Percentiles rank a stretch among this genome's conserved stretches.
Evolutionary conservation across 768 basidiomycete genomes (phyloP).

Genomic region (Calvatia gigantea): DNA sequence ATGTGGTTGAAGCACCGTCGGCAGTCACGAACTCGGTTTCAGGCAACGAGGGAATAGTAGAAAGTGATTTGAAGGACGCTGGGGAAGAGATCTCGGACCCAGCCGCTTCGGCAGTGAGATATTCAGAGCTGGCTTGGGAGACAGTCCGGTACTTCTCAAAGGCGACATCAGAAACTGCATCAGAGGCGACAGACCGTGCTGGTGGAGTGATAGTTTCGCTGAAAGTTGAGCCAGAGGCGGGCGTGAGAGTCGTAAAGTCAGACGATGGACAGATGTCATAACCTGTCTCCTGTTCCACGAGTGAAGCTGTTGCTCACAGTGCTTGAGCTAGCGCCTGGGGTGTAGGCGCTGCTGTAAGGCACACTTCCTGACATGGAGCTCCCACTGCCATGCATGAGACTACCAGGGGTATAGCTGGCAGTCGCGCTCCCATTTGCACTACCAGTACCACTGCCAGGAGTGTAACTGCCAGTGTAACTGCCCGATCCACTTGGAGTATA

Average conservation of each 20-base stretch:
- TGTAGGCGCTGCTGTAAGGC: constrained; percentile 3
- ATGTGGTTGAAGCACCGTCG: constrained; percentile 27
- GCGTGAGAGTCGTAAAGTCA: constrained; percentile 39
- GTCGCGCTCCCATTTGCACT: constrained; percentile 16
- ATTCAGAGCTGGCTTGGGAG: constrained; percentile 51
- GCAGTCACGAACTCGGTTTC: constrained; percentile 43
- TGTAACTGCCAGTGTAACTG: constrained; percentile 2
- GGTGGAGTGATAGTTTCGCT: constrained; percentile 31
- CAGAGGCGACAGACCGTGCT: constrained; percentile 23
- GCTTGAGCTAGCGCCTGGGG: constrained; percentile 11
- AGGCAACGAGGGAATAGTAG: constrained; percentile 26
- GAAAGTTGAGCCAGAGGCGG: constrained; percentile 22
- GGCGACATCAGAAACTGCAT: constrained; percentile 23
- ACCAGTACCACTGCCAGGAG: constrained; percentile 13
- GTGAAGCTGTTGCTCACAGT: constrained; percentile 23
- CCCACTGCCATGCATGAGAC: constrained; percentile 16
- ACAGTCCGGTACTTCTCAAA: constrained; percentile 40
- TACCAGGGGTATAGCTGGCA: constrained; percentile 12
- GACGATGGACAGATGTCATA: constrained; percentile 54
- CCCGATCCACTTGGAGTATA: constrained; percentile 1
- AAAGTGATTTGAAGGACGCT: constrained; percentile 28
- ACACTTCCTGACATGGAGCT: constrained; percentile 17
- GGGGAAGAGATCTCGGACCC: constrained; percentile 30
- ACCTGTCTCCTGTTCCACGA: constrained; percentile 45
- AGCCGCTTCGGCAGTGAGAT: constrained; percentile 32